These are phyloP conservation scores for Solanum lignicaule DNA, from an alignment of 257 asterid species.

Conservation along the genomic window DNA sequence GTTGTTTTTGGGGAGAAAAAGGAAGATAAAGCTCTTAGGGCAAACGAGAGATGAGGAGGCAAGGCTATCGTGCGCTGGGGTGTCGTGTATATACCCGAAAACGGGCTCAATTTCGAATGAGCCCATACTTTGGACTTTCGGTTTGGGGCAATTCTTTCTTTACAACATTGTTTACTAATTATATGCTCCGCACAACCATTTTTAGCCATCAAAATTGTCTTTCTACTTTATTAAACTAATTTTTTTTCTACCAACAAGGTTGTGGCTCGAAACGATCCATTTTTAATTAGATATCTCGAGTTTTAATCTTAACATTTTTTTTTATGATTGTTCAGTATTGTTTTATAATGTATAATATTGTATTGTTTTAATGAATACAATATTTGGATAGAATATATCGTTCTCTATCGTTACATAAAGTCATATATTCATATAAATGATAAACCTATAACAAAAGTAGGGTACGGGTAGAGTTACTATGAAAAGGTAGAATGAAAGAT, in stretches of 20 bases:
- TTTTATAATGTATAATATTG: no score
- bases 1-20: neutral
- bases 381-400: no score
- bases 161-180: neutral
- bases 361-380: no score
- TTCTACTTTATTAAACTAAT: neutral
- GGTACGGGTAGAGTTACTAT: no score
- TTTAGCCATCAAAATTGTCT: neutral
- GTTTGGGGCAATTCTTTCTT: neutral
- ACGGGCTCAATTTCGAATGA: neutral
- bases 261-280: neutral
- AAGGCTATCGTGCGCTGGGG: neutral
- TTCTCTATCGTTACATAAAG: neutral
- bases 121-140: neutral
- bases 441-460: no score
- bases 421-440: no score
- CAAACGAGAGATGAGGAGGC: neutral
- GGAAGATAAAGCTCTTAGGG: slow-evolving; percentile 1
- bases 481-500: no score
- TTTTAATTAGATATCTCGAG: neutral
- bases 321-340: no score
- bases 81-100: neutral
- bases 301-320: neutral
- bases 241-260: neutral
- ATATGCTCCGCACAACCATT: neutral